phyloP scores from a whole-genome alignment of 2,329 filamentous ascomycete species.

The Dactylellina leptospora region DNA sequence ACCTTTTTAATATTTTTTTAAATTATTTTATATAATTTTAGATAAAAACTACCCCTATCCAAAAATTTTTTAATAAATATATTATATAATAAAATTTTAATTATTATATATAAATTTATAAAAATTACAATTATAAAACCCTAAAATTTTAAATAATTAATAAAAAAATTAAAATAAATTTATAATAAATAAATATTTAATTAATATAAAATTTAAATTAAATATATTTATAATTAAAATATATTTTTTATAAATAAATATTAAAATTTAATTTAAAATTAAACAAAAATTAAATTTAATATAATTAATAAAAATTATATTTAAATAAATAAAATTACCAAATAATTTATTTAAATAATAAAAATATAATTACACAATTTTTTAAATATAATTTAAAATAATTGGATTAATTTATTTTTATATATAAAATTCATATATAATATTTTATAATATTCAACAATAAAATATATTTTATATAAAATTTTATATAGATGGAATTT shows the following conservation, averaged over 20 bases:
- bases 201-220: neutral
- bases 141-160: neutral
- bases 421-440: neutral
- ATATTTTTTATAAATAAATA: slow-evolving; percentile 3
- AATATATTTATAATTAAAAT: slow-evolving; percentile 11
- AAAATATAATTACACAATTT: neutral
- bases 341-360: neutral
- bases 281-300: slow-evolving; percentile 5
- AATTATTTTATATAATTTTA: slow-evolving; percentile 2
- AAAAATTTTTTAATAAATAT: slow-evolving; percentile 2
- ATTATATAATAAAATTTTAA: slow-evolving; percentile 1
- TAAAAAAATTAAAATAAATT: neutral
- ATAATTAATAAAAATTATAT: neutral
- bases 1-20: neutral
- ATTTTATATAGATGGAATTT: neutral
- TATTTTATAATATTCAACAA: neutral
- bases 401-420: neutral
- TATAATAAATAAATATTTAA: neutral
- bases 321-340: neutral
- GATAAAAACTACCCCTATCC: neutral
- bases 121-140: neutral
- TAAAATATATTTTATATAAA: too few species aligned
- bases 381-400: neutral
- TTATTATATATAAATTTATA: neutral
- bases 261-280: neutral